Evolutionary conservation across 768 basidiomycete genomes (phyloP).

Genomic region (Scleroderma bovista): DNA sequence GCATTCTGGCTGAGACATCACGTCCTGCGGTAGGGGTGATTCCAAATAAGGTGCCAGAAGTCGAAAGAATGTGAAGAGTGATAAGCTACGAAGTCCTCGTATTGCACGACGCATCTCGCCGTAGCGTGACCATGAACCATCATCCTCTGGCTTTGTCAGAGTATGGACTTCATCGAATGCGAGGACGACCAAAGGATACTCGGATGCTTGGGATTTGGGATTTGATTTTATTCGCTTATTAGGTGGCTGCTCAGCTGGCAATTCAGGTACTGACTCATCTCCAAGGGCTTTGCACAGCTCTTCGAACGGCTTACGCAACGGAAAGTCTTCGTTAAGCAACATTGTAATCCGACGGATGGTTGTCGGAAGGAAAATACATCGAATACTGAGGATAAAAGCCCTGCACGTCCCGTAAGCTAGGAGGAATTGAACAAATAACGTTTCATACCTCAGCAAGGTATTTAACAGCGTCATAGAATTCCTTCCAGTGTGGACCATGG

Average conservation of each 20-base stretch:
- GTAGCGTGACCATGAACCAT: too few species aligned
- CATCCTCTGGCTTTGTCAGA: conserved; percentile 1
- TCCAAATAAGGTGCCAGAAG: conserved; percentile 13
- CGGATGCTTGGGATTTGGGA: background rate
- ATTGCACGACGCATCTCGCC: too few species aligned
- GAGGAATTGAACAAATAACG: too few species aligned
- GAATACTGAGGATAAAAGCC: too few species aligned
- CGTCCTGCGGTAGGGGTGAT: conserved; percentile 5
- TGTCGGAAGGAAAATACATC: too few species aligned
- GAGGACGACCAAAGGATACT: conserved; percentile 10
- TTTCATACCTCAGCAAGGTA: too few species aligned
- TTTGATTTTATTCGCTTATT: background rate
- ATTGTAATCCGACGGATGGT: too few species aligned
- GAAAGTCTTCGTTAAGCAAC: background rate
- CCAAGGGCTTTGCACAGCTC: background rate
- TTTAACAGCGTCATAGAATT: too few species aligned
- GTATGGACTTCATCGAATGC: conserved; percentile 21
- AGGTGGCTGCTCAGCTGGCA: background rate
- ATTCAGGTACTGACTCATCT: background rate
- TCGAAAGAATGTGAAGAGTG: conserved; percentile 18
- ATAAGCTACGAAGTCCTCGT: too few species aligned
- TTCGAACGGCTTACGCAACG: background rate
- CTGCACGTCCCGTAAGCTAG: too few species aligned
- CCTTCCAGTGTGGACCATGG: background rate
- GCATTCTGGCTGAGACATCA: conserved; percentile 9